Conservation (phyloP, 257 asterid species). For the Solanum pennellii region DNA sequence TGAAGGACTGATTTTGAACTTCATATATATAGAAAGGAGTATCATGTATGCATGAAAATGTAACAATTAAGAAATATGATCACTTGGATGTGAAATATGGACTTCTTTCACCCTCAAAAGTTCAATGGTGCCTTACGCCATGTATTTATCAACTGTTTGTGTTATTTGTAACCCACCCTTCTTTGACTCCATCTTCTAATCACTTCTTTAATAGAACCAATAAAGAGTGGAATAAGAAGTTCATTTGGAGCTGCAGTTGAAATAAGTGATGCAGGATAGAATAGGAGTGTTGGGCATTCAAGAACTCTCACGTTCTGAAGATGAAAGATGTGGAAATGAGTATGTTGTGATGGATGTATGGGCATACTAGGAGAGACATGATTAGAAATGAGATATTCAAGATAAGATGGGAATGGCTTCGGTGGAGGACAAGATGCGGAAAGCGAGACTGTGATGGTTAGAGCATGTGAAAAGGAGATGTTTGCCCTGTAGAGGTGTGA, state of each 20-base stretch:
- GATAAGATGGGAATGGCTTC: neutral
- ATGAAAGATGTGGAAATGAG: neutral
- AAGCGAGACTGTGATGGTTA: neutral
- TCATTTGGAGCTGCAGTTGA: neutral
- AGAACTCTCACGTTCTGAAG: neutral
- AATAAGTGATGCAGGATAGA: neutral
- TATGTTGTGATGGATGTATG: neutral
- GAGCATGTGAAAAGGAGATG: neutral
- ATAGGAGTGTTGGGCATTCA: neutral
- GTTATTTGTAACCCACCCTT: neutral
- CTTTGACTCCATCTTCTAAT: neutral
- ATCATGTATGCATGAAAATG: neutral
- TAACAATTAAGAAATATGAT: neutral
- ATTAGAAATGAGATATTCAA: too few relatives aligned
- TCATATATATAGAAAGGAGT: neutral
- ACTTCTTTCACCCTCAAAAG: neutral
- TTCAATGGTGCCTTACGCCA: neutral
- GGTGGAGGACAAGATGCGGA: neutral
- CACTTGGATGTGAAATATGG: neutral
- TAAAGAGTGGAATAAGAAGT: neutral
- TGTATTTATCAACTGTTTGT: neutral
- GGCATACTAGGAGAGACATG: neutral
- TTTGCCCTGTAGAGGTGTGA: neutral
- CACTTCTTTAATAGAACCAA: neutral
- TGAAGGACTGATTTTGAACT: neutral